Base-by-base conservation (phyloP, 2,329 filamentous ascomycete species). In the Blumeria graminis region DNA sequence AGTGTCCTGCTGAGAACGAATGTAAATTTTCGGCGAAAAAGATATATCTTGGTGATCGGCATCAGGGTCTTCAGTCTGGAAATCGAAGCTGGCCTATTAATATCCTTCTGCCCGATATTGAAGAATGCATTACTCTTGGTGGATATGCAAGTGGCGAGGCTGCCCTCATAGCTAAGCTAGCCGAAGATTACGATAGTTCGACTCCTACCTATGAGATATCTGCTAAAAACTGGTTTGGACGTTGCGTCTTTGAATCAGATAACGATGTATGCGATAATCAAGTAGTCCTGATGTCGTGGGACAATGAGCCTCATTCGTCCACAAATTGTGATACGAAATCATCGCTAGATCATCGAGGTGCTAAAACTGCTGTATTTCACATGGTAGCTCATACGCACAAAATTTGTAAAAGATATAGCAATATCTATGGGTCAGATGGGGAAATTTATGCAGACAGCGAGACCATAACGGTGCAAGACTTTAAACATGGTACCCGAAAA, bases 251-350 rank as follows among this genome's bases (percentile, higher is more conserved):
- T 70, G 92, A 95, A 66, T 74, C 82, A 4, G 88, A 94, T 69
- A 98, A 96, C 69, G 81, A 93, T 64, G 92, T 96, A 45, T 86
- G 82, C 64, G 92, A 98, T 67, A 87, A 96, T 64, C 90, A 96
- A 68, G 76, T 83, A 32, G 92, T 96, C 18, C 90, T 84, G 0
- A 78, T 96, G 55, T 80, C 77, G 3, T 96, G 90, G 88, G 83
- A 88, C 11, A 86, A 93, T 48, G 81, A 85, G 58, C 70, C 71
- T 0, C 28, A 50, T 13, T 14, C 33, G 10, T 7, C 35, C 16
- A 41, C 28, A 13, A 58, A 56, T n/a, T 48, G 56, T 5, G 55
- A 60, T 33, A 56, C 58, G 14, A 61, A 61, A 56, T 58, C 60
- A 62, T 57, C 58, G 59, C 61, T 58, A 3, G 57, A 32, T 22